Percentiles rank a stretch among this genome's conserved stretches.
Conservation (phyloP, 768 basidiomycete species). For the Suillus spraguei region DNA sequence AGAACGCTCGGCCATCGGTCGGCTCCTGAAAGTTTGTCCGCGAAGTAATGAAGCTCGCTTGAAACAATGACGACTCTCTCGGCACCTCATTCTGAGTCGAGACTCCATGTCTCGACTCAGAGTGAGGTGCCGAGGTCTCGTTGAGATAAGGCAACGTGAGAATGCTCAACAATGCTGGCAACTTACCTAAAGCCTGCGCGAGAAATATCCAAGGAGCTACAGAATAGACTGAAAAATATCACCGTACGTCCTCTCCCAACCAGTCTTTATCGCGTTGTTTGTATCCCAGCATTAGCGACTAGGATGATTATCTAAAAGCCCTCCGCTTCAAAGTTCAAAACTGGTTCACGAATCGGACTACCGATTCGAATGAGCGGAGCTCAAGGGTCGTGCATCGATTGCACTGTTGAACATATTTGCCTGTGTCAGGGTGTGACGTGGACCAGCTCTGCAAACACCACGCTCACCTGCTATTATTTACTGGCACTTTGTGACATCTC, state of each 20-base stretch:
- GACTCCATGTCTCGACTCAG: constrained; percentile 22
- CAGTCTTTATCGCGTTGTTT: constrained; percentile 31
- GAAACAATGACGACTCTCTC: constrained; percentile 29
- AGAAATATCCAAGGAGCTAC: neutral
- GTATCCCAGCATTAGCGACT: constrained; percentile 34
- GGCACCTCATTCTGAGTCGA: no score
- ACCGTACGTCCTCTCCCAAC: constrained; percentile 49
- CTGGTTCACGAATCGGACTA: constrained; percentile 29
- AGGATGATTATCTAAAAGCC: constrained; percentile 28
- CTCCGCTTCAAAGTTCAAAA: constrained; percentile 30
- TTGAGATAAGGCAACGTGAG: constrained; percentile 36
- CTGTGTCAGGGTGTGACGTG: neutral
- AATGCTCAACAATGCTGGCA: constrained; percentile 33
- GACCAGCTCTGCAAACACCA: neutral
- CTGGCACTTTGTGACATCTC: constrained; percentile 31
- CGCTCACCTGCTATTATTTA: constrained; percentile 20
- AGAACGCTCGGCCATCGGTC: constrained; percentile 25
- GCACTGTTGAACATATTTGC: constrained; percentile 25
- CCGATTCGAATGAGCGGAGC: constrained; percentile 32
- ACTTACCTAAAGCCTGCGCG: constrained; percentile 36
- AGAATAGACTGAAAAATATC: neutral
- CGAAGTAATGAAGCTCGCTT: constrained; percentile 30
- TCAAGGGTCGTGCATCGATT: constrained; percentile 33
- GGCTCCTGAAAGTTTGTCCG: constrained; percentile 8
- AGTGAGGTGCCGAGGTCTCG: constrained; percentile 22